phyloP scores from a whole-genome alignment of 805 yeast genomes.

The Starmerella tilneyi region DNA sequence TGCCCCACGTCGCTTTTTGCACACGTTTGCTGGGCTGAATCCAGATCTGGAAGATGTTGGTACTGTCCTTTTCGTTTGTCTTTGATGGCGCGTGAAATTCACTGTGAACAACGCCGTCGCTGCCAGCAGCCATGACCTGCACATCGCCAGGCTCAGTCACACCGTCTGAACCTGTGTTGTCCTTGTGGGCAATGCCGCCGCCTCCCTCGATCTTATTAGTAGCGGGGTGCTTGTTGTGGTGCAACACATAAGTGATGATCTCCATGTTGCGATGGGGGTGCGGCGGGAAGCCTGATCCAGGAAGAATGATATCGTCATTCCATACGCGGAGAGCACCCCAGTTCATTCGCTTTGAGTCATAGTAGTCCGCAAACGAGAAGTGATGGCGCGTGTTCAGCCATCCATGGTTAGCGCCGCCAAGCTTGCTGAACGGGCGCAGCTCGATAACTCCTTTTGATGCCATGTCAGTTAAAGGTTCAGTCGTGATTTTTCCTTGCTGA shows the following conservation, averaged over 20 bases:
- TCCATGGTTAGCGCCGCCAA: slow-evolving; percentile 21
- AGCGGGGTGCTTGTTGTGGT: slow-evolving; percentile 15
- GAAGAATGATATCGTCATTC: slow-evolving; percentile 19
- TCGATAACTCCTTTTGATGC: slow-evolving; percentile 7
- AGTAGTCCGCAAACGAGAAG: slow-evolving; percentile 21
- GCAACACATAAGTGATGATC: slow-evolving; percentile 16
- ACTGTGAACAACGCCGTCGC: slow-evolving; percentile 21
- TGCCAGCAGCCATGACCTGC: slow-evolving; percentile 22
- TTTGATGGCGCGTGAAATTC: slow-evolving; percentile 16
- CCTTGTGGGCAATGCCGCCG: slow-evolving; percentile 18
- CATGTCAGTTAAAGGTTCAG: not conserved
- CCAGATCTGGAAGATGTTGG: slow-evolving; percentile 17
- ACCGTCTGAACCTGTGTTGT: slow-evolving; percentile 20
- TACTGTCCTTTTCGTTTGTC: not conserved
- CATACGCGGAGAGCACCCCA: slow-evolving; percentile 23
- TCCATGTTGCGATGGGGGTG: slow-evolving; percentile 23
- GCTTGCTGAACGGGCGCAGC: slow-evolving; percentile 16
- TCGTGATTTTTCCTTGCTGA: not conserved
- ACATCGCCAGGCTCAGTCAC: slow-evolving; percentile 20
- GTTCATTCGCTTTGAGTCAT: slow-evolving; percentile 19
- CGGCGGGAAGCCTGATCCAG: slow-evolving; percentile 21
- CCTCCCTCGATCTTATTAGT: slow-evolving; percentile 18
- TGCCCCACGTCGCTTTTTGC: slow-evolving; percentile 14
- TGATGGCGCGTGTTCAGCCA: slow-evolving; percentile 21
- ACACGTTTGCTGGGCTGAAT: slow-evolving; percentile 16